Evolutionary conservation across 768 basidiomycete species (phyloP).

Genomic region (Tricholoma saponaceum): DNA sequence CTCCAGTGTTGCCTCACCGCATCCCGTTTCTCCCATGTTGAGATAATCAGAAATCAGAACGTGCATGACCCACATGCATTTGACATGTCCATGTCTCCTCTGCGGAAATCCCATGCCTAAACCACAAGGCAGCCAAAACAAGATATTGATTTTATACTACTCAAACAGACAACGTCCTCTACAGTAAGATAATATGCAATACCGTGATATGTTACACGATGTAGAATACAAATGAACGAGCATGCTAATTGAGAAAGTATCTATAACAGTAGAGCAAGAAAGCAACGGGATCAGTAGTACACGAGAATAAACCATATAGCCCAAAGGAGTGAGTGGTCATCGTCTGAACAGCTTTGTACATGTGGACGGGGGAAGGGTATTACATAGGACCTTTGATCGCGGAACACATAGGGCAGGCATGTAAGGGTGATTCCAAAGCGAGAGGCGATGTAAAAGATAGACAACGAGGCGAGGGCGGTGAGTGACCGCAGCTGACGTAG

Average conservation of each 20-base stretch:
- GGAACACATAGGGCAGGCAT: neutral
- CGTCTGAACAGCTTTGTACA: neutral
- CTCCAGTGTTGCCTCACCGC: too few relatives aligned
- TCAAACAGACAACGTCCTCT: neutral
- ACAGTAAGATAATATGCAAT: neutral
- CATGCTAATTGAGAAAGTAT: neutral
- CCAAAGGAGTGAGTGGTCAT: neutral
- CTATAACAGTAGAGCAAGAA: neutral
- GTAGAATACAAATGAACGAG: neutral
- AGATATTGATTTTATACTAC: too few relatives aligned
- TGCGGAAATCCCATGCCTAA: too few relatives aligned
- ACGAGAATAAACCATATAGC: neutral
- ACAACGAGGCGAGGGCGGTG: neutral
- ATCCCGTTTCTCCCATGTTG: neutral
- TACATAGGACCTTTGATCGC: neutral
- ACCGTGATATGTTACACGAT: neutral
- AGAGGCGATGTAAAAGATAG: neutral
- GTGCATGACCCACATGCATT: too few relatives aligned
- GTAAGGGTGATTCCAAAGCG: neutral
- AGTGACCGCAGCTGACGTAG: neutral
- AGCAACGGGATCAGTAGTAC: neutral
- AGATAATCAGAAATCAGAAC: neutral
- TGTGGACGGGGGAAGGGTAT: neutral
- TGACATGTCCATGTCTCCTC: too few relatives aligned
- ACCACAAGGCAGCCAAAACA: too few relatives aligned